These are phyloP conservation scores for Arctostaphylos glauca DNA, from an alignment of 148 eudicot species.

Conservation along the genomic window DNA sequence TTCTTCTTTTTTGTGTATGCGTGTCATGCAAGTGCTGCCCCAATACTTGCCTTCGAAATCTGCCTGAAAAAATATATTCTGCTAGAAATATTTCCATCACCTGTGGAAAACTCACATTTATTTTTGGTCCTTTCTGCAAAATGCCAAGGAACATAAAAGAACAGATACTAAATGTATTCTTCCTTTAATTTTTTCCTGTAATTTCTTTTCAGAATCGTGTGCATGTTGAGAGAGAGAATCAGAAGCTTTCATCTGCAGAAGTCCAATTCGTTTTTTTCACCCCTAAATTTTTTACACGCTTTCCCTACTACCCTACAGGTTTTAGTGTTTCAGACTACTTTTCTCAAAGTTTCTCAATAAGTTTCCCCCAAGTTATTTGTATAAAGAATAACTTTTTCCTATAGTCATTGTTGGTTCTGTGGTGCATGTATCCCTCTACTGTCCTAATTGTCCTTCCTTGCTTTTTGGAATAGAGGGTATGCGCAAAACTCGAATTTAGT, in stretches of 20 bases:
- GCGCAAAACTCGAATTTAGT: neutral
- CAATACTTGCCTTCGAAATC: neutral
- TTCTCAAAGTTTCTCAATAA: neutral
- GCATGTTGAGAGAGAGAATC: neutral
- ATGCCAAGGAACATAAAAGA: neutral
- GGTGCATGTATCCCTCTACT: neutral
- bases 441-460: neutral
- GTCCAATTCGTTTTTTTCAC: neutral
- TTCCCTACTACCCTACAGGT: neutral
- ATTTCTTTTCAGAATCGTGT: neutral
- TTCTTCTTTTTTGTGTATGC: neutral
- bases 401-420: neutral
- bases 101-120: neutral
- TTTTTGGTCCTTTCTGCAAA: neutral
- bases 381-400: too few species aligned
- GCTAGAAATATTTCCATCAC: neutral
- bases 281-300: neutral
- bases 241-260: neutral
- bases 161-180: neutral
- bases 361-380: neutral
- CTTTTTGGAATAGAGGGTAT: neutral
- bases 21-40: neutral
- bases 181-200: neutral
- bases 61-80: neutral
- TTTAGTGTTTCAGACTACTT: neutral